A percentile compares a stretch with the other conserved stretches of the same genome.
These are phyloP conservation scores for Osmozyma mogii DNA, from an alignment of 805 yeast genomes.

Conservation along the genomic window DNA sequence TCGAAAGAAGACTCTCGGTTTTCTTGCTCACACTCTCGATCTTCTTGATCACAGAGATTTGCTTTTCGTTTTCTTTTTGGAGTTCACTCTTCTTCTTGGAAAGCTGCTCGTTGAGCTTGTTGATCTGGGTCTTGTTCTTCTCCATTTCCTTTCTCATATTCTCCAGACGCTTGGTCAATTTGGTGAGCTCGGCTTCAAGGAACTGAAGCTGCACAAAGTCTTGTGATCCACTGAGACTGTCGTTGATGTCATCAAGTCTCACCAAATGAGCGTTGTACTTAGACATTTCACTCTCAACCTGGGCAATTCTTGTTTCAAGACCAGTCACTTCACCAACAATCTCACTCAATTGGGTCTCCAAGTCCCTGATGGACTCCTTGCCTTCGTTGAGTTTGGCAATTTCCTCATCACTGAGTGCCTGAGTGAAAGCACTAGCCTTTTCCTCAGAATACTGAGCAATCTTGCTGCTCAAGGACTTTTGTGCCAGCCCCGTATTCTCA, in stretches of 20 bases:
- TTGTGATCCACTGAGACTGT: slow-evolving; percentile 17
- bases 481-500: slow-evolving; percentile 16
- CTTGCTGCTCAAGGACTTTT: slow-evolving; percentile 20
- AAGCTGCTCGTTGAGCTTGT: slow-evolving; percentile 16
- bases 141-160: slow-evolving; percentile 17
- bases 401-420: slow-evolving; percentile 42
- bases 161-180: slow-evolving; percentile 18
- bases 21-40: slow-evolving; percentile 54
- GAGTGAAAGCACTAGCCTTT: slow-evolving; percentile 43
- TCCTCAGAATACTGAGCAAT: slow-evolving; percentile 42
- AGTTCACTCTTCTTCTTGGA: slow-evolving; percentile 31
- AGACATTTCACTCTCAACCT: slow-evolving; percentile 4
- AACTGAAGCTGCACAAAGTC: slow-evolving; percentile 22
- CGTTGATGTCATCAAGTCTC: slow-evolving; percentile 1
- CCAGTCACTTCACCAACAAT: slow-evolving; percentile 33
- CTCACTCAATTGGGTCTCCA: slow-evolving; percentile 35
- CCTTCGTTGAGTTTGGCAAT: slow-evolving; percentile 32
- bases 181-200: slow-evolving; percentile 15
- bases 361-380: too few species aligned
- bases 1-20: slow-evolving; percentile 59
- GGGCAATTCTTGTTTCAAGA: slow-evolving; percentile 36
- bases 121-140: neutral
- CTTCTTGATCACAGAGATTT: slow-evolving; percentile 42
- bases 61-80: slow-evolving; percentile 49
- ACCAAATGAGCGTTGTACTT: slow-evolving; percentile 7